Percentiles rank a stretch among this genome's conserved stretches.
phyloP scores from a whole-genome alignment of 1,284 basidiomycete species.

The Ganoderma lingzhi region DNA sequence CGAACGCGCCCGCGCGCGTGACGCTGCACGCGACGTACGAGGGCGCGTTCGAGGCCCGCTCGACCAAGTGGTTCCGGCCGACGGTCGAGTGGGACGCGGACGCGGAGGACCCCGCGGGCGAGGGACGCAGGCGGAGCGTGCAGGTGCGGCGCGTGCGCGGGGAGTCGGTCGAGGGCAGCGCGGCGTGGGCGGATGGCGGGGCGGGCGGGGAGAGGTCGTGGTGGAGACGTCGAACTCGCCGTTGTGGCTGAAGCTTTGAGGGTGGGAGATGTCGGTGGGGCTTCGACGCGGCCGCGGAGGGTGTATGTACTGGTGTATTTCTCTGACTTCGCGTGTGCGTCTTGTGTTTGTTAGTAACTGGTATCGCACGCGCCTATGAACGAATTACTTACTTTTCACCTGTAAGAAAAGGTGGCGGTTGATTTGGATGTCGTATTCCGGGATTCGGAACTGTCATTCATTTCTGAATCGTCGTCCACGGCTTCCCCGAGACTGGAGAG shows the following conservation, averaged over 20 bases:
- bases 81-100: slow-evolving; percentile 16
- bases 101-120: slow-evolving; percentile 49
- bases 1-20: slow-evolving; percentile 42
- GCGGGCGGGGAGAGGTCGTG: slow-evolving; percentile 4
- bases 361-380: not conserved
- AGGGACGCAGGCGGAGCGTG: slow-evolving; percentile 43
- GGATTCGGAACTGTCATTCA: too few species aligned
- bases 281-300: not conserved
- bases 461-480: not conserved
- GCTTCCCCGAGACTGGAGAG: too few species aligned
- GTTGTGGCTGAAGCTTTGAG: slow-evolving; percentile 10
- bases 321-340: too few species aligned
- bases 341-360: not conserved
- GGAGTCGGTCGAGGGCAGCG: slow-evolving; percentile 20
- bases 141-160: slow-evolving; percentile 12
- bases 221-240: slow-evolving; percentile 15
- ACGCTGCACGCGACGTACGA: slow-evolving; percentile 51
- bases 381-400: not conserved
- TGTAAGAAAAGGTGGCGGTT: not conserved
- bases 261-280: not conserved
- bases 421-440: too few species aligned
- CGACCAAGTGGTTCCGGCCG: slow-evolving; percentile 25
- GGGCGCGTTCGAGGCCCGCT: slow-evolving; percentile 47
- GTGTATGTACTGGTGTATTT: not conserved
- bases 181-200: slow-evolving; percentile 19